Percentiles rank a stretch among this genome's conserved stretches.
Evolutionary conservation across 139 green algal genomes (phyloP).

Genomic region (Coelastrella sp.): DNA sequence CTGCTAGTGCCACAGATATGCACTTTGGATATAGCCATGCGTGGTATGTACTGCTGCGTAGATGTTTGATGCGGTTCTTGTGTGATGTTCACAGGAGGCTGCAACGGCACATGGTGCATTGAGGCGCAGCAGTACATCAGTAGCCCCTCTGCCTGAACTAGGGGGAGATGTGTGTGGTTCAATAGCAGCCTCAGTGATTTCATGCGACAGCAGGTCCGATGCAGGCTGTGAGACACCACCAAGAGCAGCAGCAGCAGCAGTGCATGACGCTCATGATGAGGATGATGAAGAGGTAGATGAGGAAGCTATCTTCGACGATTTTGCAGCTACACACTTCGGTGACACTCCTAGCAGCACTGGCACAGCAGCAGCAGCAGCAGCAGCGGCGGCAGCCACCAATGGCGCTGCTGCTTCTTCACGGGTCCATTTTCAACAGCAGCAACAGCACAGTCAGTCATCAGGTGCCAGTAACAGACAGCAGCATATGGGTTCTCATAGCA

Average conservation of each 20-base stretch:
- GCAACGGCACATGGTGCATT: constrained; percentile 13
- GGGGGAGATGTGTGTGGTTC: not conserved
- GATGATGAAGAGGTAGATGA: constrained; percentile 23
- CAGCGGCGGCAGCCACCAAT: constrained; percentile 23
- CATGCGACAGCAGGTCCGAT: constrained; percentile 5
- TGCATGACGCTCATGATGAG: too few species aligned
- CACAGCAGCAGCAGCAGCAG: constrained; percentile 46
- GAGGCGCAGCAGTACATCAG: constrained; percentile 31
- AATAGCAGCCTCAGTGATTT: not conserved
- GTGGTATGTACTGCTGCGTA: not conserved
- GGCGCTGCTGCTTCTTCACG: not conserved
- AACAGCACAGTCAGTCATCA: not conserved
- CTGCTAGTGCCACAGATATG: too few species aligned
- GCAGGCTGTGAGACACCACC: too few species aligned
- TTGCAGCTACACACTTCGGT: constrained; percentile 30
- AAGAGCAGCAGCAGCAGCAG: too few species aligned
- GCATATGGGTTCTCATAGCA: too few species aligned
- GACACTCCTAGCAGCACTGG: constrained; percentile 38
- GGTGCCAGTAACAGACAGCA: not conserved
- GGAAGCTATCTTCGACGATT: constrained; percentile 41
- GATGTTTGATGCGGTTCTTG: too few species aligned
- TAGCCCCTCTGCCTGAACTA: not conserved
- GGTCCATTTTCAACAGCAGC: not conserved
- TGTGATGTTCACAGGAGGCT: not conserved
- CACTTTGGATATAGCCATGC: not conserved